Evolutionary conservation across 345 rosid genomes (phyloP).

Genomic region (Arabidopsis arenosa): DNA sequence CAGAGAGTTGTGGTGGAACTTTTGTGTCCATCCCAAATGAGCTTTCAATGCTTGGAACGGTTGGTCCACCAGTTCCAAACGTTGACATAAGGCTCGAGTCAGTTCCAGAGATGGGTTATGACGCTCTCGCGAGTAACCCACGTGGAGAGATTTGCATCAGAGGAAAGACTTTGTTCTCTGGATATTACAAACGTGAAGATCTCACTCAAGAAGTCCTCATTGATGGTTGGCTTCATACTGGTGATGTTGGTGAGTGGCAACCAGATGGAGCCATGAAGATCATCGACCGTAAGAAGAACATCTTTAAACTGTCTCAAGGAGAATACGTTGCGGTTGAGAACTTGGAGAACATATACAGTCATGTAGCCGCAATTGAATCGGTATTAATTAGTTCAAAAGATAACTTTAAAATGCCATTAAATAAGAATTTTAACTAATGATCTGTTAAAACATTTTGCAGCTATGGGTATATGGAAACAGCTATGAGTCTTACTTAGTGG

Average conservation of each 20-base stretch:
- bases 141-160: slow-evolving; percentile 88
- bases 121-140: slow-evolving; percentile 81
- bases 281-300: slow-evolving; percentile 92
- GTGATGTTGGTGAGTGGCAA: slow-evolving; percentile 99
- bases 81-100: slow-evolving; percentile 90
- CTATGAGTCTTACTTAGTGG: slow-evolving; percentile 87
- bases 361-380: slow-evolving; percentile 68
- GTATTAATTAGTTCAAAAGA: slow-evolving; percentile 49
- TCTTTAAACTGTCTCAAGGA: slow-evolving; percentile 97
- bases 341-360: slow-evolving; percentile 84
- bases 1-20: slow-evolving; percentile 95
- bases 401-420: not conserved
- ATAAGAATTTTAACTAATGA: not conserved
- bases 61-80: slow-evolving; percentile 97
- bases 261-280: slow-evolving; percentile 93
- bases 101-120: slow-evolving; percentile 95
- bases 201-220: slow-evolving; percentile 79
- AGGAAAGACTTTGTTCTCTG: slow-evolving; percentile 81
- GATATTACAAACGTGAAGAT: slow-evolving; percentile 92
- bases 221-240: slow-evolving; percentile 99
- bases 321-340: slow-evolving; percentile 98
- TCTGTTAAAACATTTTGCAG: slow-evolving; percentile 46
- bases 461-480: slow-evolving; percentile 97
- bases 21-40: slow-evolving; percentile 90
- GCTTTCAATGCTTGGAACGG: slow-evolving; percentile 81